phyloP scores from a whole-genome alignment of 306 rosid genomes.

The Cucurbita pepo region DNA sequence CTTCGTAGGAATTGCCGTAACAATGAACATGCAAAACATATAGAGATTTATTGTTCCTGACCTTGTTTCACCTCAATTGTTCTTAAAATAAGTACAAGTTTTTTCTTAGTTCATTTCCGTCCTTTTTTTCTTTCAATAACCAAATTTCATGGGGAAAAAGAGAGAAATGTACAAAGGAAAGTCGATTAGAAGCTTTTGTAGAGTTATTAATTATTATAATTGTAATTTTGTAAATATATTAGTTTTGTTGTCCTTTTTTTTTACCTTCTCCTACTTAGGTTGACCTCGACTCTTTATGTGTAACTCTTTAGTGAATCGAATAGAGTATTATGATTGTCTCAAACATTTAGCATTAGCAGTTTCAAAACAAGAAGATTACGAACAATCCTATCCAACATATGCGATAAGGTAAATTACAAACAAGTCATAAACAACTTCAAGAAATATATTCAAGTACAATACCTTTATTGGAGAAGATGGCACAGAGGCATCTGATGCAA shows the following conservation, averaged over 20 bases:
- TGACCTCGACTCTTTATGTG: too few species aligned
- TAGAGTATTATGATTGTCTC: too few species aligned
- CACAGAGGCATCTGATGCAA: slow-evolving; percentile 45
- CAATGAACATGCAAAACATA: background rate
- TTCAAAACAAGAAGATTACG: background rate
- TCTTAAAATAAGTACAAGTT: background rate
- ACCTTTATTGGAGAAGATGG: slow-evolving; percentile 86
- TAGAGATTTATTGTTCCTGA: background rate
- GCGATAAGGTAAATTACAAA: background rate
- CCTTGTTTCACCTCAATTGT: background rate
- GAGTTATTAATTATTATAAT: too few species aligned
- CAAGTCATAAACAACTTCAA: background rate
- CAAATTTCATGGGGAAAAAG: background rate
- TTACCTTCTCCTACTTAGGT: too few species aligned
- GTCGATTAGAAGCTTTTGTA: background rate
- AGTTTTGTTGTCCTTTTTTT: too few species aligned
- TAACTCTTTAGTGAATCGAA: too few species aligned
- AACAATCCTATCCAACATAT: background rate
- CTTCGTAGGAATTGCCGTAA: background rate
- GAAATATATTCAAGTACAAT: slow-evolving; percentile 7
- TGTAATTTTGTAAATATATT: too few species aligned
- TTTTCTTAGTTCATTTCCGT: background rate
- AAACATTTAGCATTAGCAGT: too few species aligned
- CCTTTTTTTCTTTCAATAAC: background rate
- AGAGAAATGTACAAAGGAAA: background rate